Base-by-base conservation (phyloP, 345 rosid genomes). In the Ceriops decandra region DNA sequence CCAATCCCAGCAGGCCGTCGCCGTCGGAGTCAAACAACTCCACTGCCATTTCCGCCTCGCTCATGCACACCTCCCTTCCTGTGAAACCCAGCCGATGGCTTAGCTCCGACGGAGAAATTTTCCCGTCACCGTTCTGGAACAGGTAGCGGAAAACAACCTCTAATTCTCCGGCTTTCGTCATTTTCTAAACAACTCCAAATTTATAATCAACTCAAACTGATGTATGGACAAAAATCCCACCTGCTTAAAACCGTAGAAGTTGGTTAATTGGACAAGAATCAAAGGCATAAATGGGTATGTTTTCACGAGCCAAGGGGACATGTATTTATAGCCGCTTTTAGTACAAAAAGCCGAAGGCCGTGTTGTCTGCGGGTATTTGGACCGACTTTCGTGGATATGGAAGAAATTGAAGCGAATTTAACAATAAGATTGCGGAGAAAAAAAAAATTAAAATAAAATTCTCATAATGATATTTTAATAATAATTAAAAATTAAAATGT, bases 1-100 rank as follows among this genome's bases (percentile, higher is more conserved):
- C 86, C 71, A 82, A 26, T 7, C 72, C 82, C 69, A 84, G 28
- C 54, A 80, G 53, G 26, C 90, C 90, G 26, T 84, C 90, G 3
- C 86, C 80, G 16, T 82, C 82, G 0, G 82, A 78, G 67, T 79
- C 88, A 63, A 78, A 21, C 11, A 63, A 59, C 60, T 68, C 68
- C 0, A 83, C 69, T 6, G 66, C 82, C 2, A 33, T 27, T 57
- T 82, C 77, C 9, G 66, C 90, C 47, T 82, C 87, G 1, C 63
- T 30, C 1, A 74, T 20, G 35, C 54, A 20, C 70, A 82, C 17
- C 64, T 81, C 81, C 7, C 72, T 72, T 0, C 76, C 83, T 9
- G 75, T 52, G 57, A 64, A 57, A 2, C 79, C 72, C 5, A 83
- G 52, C 1, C 78, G 71, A 8, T 49, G 68, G 59, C 68, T 73